These are phyloP conservation scores for Aspergillus sp. DNA, from an alignment of 2,329 filamentous ascomycete genomes.

Conservation along the genomic window DNA sequence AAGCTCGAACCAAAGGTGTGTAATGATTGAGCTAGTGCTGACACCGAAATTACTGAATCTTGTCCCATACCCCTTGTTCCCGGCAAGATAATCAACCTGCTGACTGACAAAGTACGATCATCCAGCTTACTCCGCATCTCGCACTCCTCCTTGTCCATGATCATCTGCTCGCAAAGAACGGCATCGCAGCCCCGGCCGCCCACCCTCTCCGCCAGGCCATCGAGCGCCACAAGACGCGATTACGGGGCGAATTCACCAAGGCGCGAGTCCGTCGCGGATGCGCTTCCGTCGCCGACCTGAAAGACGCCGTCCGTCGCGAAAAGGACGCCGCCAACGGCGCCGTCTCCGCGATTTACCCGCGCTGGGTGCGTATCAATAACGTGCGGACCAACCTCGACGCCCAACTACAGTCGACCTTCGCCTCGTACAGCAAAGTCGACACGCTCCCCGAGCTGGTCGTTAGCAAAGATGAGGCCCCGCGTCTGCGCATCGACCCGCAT, in stretches of 20 bases:
- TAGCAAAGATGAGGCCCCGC: constrained; percentile 33
- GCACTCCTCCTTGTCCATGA: constrained; percentile 85
- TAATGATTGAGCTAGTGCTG: background rate
- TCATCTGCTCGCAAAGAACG: constrained; percentile 74
- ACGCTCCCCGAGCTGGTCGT: constrained; percentile 59
- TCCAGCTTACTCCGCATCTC: constrained; percentile 74
- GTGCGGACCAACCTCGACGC: constrained; percentile 68
- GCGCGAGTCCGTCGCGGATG: constrained; percentile 71
- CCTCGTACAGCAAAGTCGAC: constrained; percentile 57
- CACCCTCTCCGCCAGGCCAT: constrained; percentile 77
- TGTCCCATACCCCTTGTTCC: too few species aligned
- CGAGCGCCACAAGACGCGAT: constrained; percentile 75
- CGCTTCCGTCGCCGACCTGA: constrained; percentile 65
- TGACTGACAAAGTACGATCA: constrained; percentile 40
- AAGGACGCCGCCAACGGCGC: constrained; percentile 47
- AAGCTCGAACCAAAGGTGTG: constrained; percentile 79
- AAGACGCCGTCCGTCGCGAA: constrained; percentile 33
- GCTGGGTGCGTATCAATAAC: constrained; percentile 88
- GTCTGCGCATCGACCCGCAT: constrained; percentile 66
- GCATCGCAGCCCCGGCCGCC: constrained; percentile 74
- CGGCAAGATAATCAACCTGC: constrained; percentile 16
- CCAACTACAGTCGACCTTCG: constrained; percentile 75
- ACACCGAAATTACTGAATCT: background rate
- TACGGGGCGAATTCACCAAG: constrained; percentile 80
- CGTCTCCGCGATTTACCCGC: constrained; percentile 59